These are phyloP conservation scores for Letharia lupina DNA, from an alignment of 495 filamentous ascomycete species.

Conservation along the genomic window DNA sequence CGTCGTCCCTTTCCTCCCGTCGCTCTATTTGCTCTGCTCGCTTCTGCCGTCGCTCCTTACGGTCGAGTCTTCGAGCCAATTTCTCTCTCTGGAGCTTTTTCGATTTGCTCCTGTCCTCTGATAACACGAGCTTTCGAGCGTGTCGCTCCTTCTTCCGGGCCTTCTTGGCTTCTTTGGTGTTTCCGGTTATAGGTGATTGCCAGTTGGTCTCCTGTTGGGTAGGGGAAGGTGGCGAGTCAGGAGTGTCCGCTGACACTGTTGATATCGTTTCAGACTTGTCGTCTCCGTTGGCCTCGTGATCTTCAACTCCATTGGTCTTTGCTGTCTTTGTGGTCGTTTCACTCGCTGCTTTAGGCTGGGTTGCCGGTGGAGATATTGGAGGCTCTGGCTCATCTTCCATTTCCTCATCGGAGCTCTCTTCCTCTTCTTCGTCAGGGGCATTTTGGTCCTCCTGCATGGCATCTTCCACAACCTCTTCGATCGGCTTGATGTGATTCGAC, in stretches of 20 bases:
- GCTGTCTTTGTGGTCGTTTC: neutral
- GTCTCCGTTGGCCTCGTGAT: slow-evolving; percentile 27
- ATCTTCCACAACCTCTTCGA: slow-evolving; percentile 38
- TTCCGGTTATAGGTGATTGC: slow-evolving; percentile 29
- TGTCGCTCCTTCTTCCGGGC: slow-evolving; percentile 30
- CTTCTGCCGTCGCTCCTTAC: slow-evolving; percentile 35
- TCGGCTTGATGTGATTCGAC: slow-evolving; percentile 30
- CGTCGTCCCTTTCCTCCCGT: slow-evolving; percentile 42
- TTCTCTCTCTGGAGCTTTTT: slow-evolving; percentile 41
- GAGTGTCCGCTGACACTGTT: slow-evolving; percentile 27
- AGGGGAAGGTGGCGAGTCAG: slow-evolving; percentile 26
- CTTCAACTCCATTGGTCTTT: slow-evolving; percentile 10
- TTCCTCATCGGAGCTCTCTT: slow-evolving; percentile 19
- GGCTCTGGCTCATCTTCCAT: slow-evolving; percentile 15
- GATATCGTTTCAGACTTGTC: slow-evolving; percentile 30
- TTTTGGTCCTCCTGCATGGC: slow-evolving; percentile 40
- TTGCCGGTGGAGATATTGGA: neutral
- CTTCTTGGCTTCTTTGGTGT: slow-evolving; percentile 31
- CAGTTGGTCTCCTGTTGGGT: slow-evolving; percentile 28
- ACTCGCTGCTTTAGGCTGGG: neutral
- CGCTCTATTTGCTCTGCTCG: slow-evolving; percentile 38
- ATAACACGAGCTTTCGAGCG: slow-evolving; percentile 26
- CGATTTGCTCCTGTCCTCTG: slow-evolving; percentile 39
- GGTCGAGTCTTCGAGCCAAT: slow-evolving; percentile 28
- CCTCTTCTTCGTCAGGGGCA: slow-evolving; percentile 42